Base-by-base conservation (phyloP, 495 filamentous ascomycete species). In the Geopyxis carbonaria region DNA sequence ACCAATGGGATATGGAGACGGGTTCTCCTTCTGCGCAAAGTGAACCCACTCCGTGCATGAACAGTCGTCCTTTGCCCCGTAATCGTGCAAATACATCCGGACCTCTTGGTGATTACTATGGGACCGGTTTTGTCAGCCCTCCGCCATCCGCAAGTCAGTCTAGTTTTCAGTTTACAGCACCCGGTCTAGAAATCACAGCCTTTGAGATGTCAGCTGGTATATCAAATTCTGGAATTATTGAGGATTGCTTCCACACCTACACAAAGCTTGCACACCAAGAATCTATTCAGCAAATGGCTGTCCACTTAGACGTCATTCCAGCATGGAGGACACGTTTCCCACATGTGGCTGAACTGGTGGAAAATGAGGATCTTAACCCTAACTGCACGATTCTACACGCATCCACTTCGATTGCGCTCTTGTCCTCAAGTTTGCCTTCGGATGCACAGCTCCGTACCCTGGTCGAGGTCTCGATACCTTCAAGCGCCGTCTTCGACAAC, bases 241-340 rank as follows among this genome's bases (percentile, higher is more conserved):
- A 55, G 23, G 51, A 45, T 6, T 44, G 43, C 22, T 43, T 55
- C 18, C 51, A 55, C 33, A 55, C 51, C 18, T 55, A 55, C 23
- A 55, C 51, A 20, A 39, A 41, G 9, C 38, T 55, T 11, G 46
- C 51, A 5, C 42, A 45, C 14, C 38, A 39, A 28, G 40, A 46
- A 20, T 21, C 31, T 14, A 30, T 34, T 19, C 32, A 31, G 2
- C 33, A 38, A 29, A 24, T 40, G 10, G 21, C 33, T 7, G 42
- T 51, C 35, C 33, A 42, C 37, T 45, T 38, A 28, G 46, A 18
- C 3, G 40, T 43, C 28, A 43, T 55, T 8, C 51, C 38, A 21
- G 34, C 45, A 13, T 55, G 51, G 51, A 51, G 40, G 29, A 37
- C 30, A 11, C 42, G 51, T 15, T 55, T 55, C 27, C 51, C 51